Evolutionary conservation across 2,329 filamentous ascomycete species (phyloP).

Genomic region (Paraphoma chrysanthemicola): DNA sequence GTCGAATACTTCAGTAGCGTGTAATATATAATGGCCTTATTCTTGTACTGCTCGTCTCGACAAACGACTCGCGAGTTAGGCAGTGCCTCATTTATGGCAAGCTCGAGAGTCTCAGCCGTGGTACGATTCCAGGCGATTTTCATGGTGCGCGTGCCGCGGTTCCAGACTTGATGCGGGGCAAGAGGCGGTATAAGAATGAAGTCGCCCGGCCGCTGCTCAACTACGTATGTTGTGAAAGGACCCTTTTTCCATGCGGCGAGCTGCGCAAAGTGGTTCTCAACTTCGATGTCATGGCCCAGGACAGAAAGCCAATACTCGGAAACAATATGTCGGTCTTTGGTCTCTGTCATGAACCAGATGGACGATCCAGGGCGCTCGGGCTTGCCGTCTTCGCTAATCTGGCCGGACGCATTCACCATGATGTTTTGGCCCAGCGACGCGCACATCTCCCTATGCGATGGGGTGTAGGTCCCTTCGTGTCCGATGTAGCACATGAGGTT

Average conservation of each 20-base stretch:
- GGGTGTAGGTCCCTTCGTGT: slow-evolving; percentile 96
- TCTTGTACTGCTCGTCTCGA: slow-evolving; percentile 98
- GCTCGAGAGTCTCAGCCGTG: slow-evolving; percentile 86
- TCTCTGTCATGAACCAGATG: slow-evolving; percentile 99
- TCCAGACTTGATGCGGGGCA: slow-evolving; percentile 98
- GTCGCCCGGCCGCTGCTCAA: slow-evolving; percentile 89
- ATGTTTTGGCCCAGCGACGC: slow-evolving; percentile 95
- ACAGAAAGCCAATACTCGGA: slow-evolving; percentile 93
- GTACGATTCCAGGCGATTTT: slow-evolving; percentile 99
- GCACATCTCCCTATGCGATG: slow-evolving; percentile 96
- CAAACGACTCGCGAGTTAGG: slow-evolving; percentile 90
- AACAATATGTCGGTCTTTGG: slow-evolving; percentile 86
- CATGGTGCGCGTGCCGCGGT: slow-evolving; percentile 91
- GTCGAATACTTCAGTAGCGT: slow-evolving; percentile 79
- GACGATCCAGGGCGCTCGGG: slow-evolving; percentile 80
- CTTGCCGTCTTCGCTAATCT: slow-evolving; percentile 71
- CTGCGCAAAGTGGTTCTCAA: slow-evolving; percentile 96
- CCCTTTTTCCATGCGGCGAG: slow-evolving; percentile 95
- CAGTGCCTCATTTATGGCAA: slow-evolving; percentile 85
- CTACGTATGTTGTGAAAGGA: slow-evolving; percentile 89
- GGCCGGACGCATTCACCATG: slow-evolving; percentile 88
- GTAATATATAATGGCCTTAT: slow-evolving; percentile 93
- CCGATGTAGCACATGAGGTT: slow-evolving; percentile 99
- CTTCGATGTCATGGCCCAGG: slow-evolving; percentile 93
- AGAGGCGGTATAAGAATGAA: slow-evolving; percentile 93